These are phyloP conservation scores for Colletotrichum sidae DNA, from an alignment of 2,329 filamentous ascomycete species.

Conservation along the genomic window DNA sequence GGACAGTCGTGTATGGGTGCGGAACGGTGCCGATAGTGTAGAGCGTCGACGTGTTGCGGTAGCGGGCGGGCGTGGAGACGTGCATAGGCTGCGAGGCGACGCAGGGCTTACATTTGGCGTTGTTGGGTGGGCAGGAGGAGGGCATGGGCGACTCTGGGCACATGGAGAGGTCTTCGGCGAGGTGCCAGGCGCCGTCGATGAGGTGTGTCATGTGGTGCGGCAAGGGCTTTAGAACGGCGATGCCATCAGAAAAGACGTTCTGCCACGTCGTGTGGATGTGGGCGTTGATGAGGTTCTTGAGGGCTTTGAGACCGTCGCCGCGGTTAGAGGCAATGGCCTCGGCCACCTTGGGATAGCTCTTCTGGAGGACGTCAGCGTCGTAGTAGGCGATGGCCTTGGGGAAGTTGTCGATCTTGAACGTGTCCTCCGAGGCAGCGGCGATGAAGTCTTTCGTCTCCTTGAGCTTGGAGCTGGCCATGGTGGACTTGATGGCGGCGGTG, in stretches of 20 bases:
- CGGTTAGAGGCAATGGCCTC: slow-evolving; percentile 69
- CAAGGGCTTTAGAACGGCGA: slow-evolving; percentile 84
- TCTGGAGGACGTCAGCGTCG: slow-evolving; percentile 69
- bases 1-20: slow-evolving; percentile 87
- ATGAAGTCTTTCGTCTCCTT: slow-evolving; percentile 72
- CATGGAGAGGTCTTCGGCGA: slow-evolving; percentile 80
- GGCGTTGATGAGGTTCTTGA: slow-evolving; percentile 82
- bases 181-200: slow-evolving; percentile 74
- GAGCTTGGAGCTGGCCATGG: slow-evolving; percentile 66
- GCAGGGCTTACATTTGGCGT: slow-evolving; percentile 79
- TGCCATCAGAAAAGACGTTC: slow-evolving; percentile 79
- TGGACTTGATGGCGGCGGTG: slow-evolving; percentile 69
- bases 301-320: slow-evolving; percentile 70
- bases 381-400: slow-evolving; percentile 83
- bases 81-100: slow-evolving; percentile 72
- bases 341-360: slow-evolving; percentile 75
- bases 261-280: slow-evolving; percentile 91
- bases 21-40: slow-evolving; percentile 91
- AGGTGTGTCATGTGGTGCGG: slow-evolving; percentile 80
- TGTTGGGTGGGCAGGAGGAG: slow-evolving; percentile 86
- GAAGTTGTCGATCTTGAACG: slow-evolving; percentile 73
- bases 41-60: slow-evolving; percentile 76
- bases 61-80: slow-evolving; percentile 74
- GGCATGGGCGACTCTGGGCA: slow-evolving; percentile 82
- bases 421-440: slow-evolving; percentile 67